Evolutionary conservation across 1,139 yeast species (phyloP).

Genomic region (Suhomyces bolitotheri): DNA sequence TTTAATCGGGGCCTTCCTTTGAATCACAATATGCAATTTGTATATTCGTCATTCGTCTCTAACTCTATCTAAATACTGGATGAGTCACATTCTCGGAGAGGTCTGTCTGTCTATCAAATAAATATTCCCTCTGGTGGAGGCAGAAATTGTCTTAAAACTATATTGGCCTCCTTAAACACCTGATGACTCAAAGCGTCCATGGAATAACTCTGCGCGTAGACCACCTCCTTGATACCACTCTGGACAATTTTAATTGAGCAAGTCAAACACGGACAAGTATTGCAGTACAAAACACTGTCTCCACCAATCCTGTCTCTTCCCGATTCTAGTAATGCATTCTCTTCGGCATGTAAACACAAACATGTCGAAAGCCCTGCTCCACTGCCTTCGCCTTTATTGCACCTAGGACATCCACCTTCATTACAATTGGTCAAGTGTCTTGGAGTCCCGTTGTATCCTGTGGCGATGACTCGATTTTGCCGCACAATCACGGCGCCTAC

Average conservation of each 20-base stretch:
- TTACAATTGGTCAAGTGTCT: slow-evolving; percentile 84
- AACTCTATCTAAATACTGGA: no score
- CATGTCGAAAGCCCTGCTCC: slow-evolving; percentile 72
- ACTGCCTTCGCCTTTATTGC: slow-evolving; percentile 71
- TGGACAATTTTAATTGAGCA: slow-evolving; percentile 95
- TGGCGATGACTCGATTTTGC: slow-evolving; percentile 83
- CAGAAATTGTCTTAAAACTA: slow-evolving; percentile 68
- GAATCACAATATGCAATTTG: background rate
- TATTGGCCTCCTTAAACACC: slow-evolving; percentile 74
- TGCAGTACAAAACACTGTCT: slow-evolving; percentile 71
- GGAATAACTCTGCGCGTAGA: slow-evolving; percentile 86
- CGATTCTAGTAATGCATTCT: slow-evolving; percentile 89
- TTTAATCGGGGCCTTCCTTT: no score
- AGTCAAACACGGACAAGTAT: slow-evolving; percentile 96
- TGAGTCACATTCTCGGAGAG: no score
- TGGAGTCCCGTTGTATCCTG: slow-evolving; percentile 98
- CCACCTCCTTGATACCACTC: slow-evolving; percentile 89
- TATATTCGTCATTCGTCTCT: background rate
- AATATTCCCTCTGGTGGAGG: slow-evolving; percentile 57
- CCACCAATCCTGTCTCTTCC: slow-evolving; percentile 77
- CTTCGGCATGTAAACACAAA: slow-evolving; percentile 94
- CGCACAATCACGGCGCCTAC: slow-evolving; percentile 95
- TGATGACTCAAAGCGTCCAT: slow-evolving; percentile 79
- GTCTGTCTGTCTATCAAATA: no score
- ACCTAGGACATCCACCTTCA: slow-evolving; percentile 91